Evolutionary conservation across 192 early-diverging fungal genomes (phyloP).

Genomic region (Podila epicladia): DNA sequence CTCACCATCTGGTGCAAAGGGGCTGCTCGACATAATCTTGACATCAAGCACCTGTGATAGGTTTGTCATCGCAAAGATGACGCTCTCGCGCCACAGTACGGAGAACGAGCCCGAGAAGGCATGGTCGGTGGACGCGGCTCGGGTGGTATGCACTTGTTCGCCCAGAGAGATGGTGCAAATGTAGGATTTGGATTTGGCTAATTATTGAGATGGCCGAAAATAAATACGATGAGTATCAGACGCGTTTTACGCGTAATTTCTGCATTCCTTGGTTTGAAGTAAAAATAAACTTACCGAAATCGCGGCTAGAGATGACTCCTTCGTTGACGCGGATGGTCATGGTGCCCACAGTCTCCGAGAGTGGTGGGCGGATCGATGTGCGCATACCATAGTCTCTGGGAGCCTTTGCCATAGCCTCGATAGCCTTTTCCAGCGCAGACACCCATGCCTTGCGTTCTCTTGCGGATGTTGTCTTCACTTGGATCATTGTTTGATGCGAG

Average conservation of each 20-base stretch:
- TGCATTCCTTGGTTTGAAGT: not conserved
- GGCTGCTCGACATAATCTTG: slow-evolving; percentile 32
- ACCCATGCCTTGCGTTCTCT: slow-evolving; percentile 25
- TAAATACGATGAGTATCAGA: not conserved
- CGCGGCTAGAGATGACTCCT: slow-evolving; percentile 17
- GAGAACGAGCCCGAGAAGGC: slow-evolving; percentile 25
- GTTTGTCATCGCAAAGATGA: slow-evolving; percentile 33
- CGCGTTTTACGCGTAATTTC: not conserved
- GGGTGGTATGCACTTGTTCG: slow-evolving; percentile 31
- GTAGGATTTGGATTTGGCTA: slow-evolving; percentile 41
- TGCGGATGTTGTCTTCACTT: slow-evolving; percentile 21
- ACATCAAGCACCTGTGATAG: slow-evolving; percentile 20
- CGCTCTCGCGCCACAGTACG: slow-evolving; percentile 37
- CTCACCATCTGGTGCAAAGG: slow-evolving; percentile 37
- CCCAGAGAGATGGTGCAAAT: slow-evolving; percentile 24
- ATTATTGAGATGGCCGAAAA: not conserved
- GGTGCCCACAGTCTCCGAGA: slow-evolving; percentile 33
- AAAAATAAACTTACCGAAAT: slow-evolving; percentile 32
- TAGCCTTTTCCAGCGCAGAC: slow-evolving; percentile 21
- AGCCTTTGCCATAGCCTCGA: slow-evolving; percentile 22
- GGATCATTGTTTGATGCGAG: slow-evolving; percentile 12
- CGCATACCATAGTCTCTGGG: slow-evolving; percentile 35
- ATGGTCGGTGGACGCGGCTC: slow-evolving; percentile 1
- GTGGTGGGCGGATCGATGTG: slow-evolving; percentile 37
- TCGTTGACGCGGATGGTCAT: slow-evolving; percentile 33